Conservation (phyloP, 2,329 filamentous ascomycete genomes). For the Drechslerella stenobrocha region DNA sequence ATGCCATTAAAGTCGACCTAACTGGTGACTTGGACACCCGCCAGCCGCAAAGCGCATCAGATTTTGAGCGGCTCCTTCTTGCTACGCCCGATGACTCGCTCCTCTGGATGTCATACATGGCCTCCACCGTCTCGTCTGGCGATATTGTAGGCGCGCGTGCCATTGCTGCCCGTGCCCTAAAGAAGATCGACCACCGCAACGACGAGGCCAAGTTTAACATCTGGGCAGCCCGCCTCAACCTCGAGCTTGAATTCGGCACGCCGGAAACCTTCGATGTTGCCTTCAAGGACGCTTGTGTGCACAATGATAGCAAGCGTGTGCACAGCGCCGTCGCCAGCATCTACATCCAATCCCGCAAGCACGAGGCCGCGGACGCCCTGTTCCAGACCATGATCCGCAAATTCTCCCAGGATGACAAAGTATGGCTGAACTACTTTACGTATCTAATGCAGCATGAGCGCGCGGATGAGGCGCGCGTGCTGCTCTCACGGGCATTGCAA, state of each 20-base stretch:
- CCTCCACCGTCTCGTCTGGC: conserved; percentile 91
- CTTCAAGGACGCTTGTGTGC: conserved; percentile 89
- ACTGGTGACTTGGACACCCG: conserved; percentile 89
- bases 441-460: conserved; percentile 74
- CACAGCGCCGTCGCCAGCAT: conserved; percentile 89
- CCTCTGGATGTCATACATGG: conserved; percentile 97
- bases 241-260: conserved; percentile 87
- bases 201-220: conserved; percentile 78
- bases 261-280: conserved; percentile 80
- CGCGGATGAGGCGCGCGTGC: conserved; percentile 72
- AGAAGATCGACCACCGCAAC: conserved; percentile 87
- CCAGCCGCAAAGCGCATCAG: conserved; percentile 83
- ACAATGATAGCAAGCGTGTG: conserved; percentile 88
- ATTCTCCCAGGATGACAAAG: conserved; percentile 73
- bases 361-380: conserved; percentile 83
- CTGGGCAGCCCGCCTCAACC: conserved; percentile 91
- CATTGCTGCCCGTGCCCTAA: conserved; percentile 84
- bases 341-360: conserved; percentile 88
- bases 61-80: conserved; percentile 90
- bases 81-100: conserved; percentile 90
- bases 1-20: conserved; percentile 79
- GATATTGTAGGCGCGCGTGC: conserved; percentile 86
- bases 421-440: conserved; percentile 93
- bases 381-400: conserved; percentile 88
- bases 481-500: conserved; percentile 82